These are phyloP conservation scores for Ramaria sp. DNA, from an alignment of 768 basidiomycete species.

Conservation along the genomic window DNA sequence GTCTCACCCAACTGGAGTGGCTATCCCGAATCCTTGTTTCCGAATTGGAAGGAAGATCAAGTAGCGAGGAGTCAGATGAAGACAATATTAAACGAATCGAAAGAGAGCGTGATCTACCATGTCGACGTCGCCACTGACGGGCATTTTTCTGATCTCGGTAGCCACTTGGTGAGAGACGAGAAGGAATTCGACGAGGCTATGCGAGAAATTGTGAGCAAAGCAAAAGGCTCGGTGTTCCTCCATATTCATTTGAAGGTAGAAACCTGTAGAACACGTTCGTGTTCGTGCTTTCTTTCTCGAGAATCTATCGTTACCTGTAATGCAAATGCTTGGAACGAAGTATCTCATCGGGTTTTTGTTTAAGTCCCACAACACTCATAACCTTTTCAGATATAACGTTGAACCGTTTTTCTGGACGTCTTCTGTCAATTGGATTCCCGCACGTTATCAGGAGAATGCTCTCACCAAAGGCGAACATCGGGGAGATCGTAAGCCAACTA, in stretches of 20 bases:
- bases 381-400: conserved; percentile 31
- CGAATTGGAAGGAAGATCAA: conserved; percentile 44
- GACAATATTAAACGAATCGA: conserved; percentile 9
- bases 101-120: conserved; percentile 12
- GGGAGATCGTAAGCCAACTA: conserved; percentile 36
- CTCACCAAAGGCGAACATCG: conserved; percentile 17
- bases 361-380: too few species aligned
- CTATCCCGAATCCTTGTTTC: conserved; percentile 44
- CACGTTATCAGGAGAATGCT: conserved; percentile 46
- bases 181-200: conserved; percentile 27
- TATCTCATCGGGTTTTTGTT: conserved; percentile 12
- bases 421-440: conserved; percentile 56
- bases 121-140: conserved; percentile 15
- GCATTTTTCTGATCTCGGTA: background rate
- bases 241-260: conserved; percentile 13
- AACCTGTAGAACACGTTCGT: conserved; percentile 25
- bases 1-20: conserved; percentile 18
- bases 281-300: conserved; percentile 41
- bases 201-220: conserved; percentile 21
- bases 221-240: background rate
- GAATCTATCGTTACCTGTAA: conserved; percentile 34
- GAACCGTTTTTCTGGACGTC: conserved; percentile 61
- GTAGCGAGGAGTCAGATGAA: conserved; percentile 24
- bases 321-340: conserved; percentile 49
- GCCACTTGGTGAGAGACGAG: conserved; percentile 9